A percentile compares a stretch with the other conserved stretches of the same genome.
These are phyloP conservation scores for Tephrocybe sp. DNA, from an alignment of 768 basidiomycete genomes.

Conservation along the genomic window DNA sequence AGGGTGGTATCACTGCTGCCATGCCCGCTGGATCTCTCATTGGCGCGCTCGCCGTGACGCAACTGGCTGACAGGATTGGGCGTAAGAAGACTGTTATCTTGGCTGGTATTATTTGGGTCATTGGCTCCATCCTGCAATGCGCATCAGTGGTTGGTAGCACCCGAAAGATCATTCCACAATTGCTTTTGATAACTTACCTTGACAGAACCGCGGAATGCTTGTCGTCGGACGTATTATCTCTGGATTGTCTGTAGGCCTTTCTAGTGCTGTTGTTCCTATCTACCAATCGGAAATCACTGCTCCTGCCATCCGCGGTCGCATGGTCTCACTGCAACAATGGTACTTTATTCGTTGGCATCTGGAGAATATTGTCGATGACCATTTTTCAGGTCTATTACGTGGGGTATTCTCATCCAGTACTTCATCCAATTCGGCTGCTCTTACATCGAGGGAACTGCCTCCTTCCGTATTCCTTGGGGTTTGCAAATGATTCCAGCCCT, in stretches of 20 bases:
- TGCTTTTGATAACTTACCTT: neutral
- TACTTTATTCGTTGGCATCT: constrained; percentile 6
- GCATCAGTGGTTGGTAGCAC: constrained; percentile 44
- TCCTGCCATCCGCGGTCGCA: constrained; percentile 69
- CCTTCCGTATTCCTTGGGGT: constrained; percentile 82
- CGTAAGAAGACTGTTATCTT: constrained; percentile 67
- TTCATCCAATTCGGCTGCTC: constrained; percentile 78
- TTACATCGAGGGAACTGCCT: constrained; percentile 66
- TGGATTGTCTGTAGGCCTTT: constrained; percentile 66
- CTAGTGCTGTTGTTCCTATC: constrained; percentile 68
- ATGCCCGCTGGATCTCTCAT: constrained; percentile 77
- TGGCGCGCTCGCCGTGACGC: constrained; percentile 62
- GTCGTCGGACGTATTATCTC: constrained; percentile 69
- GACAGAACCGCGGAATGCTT: constrained; percentile 71
- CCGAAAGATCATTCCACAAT: too few species aligned
- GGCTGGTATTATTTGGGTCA: constrained; percentile 68
- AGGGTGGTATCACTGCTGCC: constrained; percentile 58
- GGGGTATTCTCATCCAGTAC: constrained; percentile 77
- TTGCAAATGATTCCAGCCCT: constrained; percentile 80
- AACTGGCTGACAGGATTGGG: constrained; percentile 64
- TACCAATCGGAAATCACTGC: constrained; percentile 78
- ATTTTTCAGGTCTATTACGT: constrained; percentile 55
- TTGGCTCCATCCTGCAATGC: constrained; percentile 73
- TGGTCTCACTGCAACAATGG: constrained; percentile 81
- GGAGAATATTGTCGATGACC: neutral